These are phyloP conservation scores for Ammopiptanthus mongolicus DNA, from an alignment of 306 rosid genomes.

Conservation along the genomic window DNA sequence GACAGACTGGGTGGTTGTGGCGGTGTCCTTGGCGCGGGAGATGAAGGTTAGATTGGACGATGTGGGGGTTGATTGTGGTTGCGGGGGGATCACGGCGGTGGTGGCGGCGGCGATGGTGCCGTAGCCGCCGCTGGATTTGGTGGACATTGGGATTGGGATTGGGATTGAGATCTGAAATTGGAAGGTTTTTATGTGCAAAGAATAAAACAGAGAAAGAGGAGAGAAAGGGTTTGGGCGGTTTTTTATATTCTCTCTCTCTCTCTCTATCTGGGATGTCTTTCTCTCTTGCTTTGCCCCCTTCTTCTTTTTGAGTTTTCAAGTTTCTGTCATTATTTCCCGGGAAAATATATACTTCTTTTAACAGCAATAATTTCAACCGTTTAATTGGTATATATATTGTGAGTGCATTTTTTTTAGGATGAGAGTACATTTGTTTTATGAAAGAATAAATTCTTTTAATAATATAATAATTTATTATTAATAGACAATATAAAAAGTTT, in stretches of 20 bases:
- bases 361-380: no score
- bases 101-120: conserved; percentile 2
- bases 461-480: no score
- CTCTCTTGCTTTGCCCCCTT: neutral
- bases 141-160: conserved; percentile 5
- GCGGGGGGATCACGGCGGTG: neutral
- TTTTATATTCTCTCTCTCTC: neutral
- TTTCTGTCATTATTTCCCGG: neutral
- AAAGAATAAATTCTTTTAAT: no score
- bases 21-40: neutral
- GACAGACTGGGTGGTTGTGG: neutral
- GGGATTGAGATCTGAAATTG: conserved; percentile 21
- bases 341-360: neutral
- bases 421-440: no score
- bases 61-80: neutral
- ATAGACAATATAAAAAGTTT: no score
- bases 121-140: conserved; percentile 14
- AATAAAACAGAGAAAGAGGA: no score
- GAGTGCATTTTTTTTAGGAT: no score
- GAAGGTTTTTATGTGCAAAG: neutral
- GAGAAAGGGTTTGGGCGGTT: neutral
- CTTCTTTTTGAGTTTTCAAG: neutral
- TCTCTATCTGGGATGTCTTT: no score
- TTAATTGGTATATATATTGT: no score
- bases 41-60: neutral